These are phyloP conservation scores for Starmerella cellae DNA, from an alignment of 805 yeast species.

Conservation along the genomic window DNA sequence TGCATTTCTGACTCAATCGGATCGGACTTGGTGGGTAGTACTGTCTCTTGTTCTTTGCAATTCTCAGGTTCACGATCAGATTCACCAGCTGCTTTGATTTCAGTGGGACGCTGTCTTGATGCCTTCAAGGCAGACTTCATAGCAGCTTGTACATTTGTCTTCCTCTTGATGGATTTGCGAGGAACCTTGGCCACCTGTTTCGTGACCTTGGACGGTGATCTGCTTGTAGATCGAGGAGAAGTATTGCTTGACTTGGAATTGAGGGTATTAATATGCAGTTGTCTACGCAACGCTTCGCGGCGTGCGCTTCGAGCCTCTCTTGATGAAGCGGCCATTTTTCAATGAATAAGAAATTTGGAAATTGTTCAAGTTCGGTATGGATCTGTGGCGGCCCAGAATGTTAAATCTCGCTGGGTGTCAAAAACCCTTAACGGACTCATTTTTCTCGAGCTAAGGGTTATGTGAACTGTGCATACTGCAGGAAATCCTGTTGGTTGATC, in stretches of 20 bases:
- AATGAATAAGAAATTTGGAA: too few species aligned
- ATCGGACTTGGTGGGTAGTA: too few species aligned
- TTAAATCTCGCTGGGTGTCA: neutral
- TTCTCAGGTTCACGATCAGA: too few species aligned
- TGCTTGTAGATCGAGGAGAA: neutral
- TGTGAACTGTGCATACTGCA: neutral
- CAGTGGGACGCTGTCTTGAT: neutral
- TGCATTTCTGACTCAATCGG: too few species aligned
- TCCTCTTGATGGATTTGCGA: neutral
- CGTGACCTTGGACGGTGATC: neutral
- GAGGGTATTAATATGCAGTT: neutral
- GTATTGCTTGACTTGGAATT: neutral
- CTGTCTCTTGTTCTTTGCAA: too few species aligned
- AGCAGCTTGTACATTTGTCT: neutral
- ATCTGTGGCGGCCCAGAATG: neutral
- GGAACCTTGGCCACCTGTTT: neutral
- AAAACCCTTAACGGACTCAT: neutral
- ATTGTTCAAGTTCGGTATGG: too few species aligned
- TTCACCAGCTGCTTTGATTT: neutral
- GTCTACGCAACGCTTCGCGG: constrained; percentile 11
- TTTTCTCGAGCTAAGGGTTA: neutral
- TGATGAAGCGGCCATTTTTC: neutral
- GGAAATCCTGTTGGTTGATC: neutral
- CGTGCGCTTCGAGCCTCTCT: constrained; percentile 13
- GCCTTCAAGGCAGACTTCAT: neutral